These are phyloP conservation scores for Urochloa ruziziensis DNA, from an alignment of 176 grass and related monocot species.

Conservation along the genomic window DNA sequence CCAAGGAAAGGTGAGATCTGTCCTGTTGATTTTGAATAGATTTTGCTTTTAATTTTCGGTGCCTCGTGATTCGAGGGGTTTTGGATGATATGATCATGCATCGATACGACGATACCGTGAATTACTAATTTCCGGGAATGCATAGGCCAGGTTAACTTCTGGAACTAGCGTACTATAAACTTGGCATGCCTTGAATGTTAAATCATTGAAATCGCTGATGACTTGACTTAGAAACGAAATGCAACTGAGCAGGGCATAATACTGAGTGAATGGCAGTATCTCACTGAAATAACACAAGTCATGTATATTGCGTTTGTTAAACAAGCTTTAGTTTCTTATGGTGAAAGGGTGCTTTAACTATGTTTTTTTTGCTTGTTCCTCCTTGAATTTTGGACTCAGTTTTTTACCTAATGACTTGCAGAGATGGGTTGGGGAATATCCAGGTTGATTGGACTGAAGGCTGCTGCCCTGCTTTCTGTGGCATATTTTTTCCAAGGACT, in stretches of 20 bases:
- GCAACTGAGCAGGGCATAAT: neutral
- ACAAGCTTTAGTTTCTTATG: neutral
- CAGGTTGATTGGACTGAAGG: slow-evolving; percentile 62
- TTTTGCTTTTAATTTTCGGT: neutral
- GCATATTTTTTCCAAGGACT: slow-evolving; percentile 48
- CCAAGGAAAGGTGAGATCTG: neutral
- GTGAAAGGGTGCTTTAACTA: neutral
- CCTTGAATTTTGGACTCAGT: slow-evolving; percentile 34
- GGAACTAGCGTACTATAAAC: neutral
- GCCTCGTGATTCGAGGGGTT: neutral
- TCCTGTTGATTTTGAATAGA: neutral
- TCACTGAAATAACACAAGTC: neutral
- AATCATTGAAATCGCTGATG: neutral
- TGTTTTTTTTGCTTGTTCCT: neutral
- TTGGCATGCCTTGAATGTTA: neutral
- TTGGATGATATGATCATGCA: neutral
- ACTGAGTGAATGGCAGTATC: neutral
- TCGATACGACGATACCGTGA: neutral
- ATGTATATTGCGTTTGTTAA: neutral
- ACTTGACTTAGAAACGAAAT: neutral
- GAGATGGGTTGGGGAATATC: slow-evolving; percentile 80
- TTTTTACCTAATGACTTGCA: neutral
- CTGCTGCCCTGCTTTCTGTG: slow-evolving; percentile 42
- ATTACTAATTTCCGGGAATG: neutral
- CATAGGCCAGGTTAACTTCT: neutral